These are phyloP conservation scores for Hyparrhenia diplandra DNA, from an alignment of 176 grass and related monocot species.

Conservation along the genomic window DNA sequence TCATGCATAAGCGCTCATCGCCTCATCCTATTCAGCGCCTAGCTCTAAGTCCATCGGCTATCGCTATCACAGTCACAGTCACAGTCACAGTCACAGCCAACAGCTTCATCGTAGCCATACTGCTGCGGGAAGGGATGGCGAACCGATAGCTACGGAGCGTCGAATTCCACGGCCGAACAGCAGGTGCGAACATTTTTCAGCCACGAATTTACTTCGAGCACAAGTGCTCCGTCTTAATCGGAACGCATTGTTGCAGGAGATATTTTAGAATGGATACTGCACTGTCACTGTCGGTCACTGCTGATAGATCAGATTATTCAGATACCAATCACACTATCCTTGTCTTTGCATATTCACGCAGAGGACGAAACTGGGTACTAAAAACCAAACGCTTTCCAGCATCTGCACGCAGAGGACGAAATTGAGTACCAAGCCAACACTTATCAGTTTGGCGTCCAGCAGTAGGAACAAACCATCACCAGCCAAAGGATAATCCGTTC, in stretches of 20 bases:
- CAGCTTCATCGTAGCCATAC: not conserved
- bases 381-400: too few species aligned
- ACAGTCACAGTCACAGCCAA: not conserved
- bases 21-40: not conserved
- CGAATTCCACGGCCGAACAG: not conserved
- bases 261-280: not conserved
- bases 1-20: not conserved
- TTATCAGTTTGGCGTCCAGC: not conserved
- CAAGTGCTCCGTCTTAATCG: not conserved
- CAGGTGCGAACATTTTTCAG: not conserved
- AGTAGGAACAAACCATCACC: not conserved
- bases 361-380: too few species aligned
- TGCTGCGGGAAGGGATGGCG: not conserved
- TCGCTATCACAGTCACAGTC: not conserved
- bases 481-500: not conserved
- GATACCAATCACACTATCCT: not conserved
- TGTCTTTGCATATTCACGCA: not conserved
- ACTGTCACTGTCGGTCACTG: not conserved
- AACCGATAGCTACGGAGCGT: not conserved
- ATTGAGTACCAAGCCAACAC: not conserved
- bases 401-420: not conserved
- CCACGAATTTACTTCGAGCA: not conserved
- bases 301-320: not conserved
- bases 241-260: not conserved
- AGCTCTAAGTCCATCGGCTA: not conserved